A percentile compares a stretch with the other conserved stretches of the same genome.
Conservation (phyloP, 2,329 filamentous ascomycete species). For the Talaromyces sp. region DNA sequence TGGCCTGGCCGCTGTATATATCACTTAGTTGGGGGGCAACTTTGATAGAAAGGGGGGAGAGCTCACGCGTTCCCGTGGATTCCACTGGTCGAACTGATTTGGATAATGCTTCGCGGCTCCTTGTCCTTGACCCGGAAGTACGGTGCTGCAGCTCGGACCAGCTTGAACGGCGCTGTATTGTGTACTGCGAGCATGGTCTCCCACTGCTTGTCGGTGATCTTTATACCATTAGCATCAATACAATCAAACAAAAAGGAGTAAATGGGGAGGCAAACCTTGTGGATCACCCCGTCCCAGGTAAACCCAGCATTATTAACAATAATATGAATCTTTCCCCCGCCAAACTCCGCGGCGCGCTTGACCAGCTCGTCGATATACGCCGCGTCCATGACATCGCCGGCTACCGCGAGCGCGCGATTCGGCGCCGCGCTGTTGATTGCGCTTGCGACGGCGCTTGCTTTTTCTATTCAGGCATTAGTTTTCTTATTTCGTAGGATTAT, state of each 20-base stretch:
- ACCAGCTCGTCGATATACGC: conserved; percentile 69
- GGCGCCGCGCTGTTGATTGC: conserved; percentile 60
- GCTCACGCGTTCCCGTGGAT: conserved; percentile 70
- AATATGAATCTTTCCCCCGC: conserved; percentile 81
- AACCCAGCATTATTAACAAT: conserved; percentile 90
- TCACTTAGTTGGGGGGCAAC: not conserved
- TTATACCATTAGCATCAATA: not conserved
- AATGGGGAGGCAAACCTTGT: conserved; percentile 52
- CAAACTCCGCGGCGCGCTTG: conserved; percentile 70
- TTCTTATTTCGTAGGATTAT: not conserved
- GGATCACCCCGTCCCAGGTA: conserved; percentile 89
- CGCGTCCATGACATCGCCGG: conserved; percentile 70
- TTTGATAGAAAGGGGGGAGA: not conserved
- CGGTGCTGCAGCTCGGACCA: conserved; percentile 71
- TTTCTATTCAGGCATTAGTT: conserved; percentile 46
- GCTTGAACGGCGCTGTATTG: conserved; percentile 78
- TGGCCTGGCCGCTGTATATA: conserved; percentile 62
- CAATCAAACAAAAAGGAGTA: not conserved
- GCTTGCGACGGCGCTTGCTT: conserved; percentile 62
- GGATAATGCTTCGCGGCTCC: conserved; percentile 72
- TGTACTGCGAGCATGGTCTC: conserved; percentile 80
- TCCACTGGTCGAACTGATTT: conserved; percentile 76
- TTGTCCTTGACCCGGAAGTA: conserved; percentile 86
- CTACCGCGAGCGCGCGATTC: conserved; percentile 65
- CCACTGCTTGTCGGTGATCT: conserved; percentile 87